Percentiles rank a stretch among this genome's conserved stretches.
Evolutionary conservation across 805 yeast genomes (phyloP).

Genomic region (Priceomyces melissophilus): DNA sequence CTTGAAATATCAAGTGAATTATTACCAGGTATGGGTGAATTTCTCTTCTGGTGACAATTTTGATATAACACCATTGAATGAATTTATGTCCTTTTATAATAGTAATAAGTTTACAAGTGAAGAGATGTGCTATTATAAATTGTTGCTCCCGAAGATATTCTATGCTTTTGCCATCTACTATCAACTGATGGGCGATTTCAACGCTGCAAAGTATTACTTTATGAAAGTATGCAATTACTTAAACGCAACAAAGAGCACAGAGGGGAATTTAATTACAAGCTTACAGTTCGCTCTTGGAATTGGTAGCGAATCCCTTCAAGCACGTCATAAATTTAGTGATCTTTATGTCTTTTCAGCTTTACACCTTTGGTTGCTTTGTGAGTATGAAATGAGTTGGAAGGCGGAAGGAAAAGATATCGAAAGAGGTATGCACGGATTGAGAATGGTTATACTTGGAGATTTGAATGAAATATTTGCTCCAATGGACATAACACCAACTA

Average conservation of each 20-base stretch:
- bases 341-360: conserved; percentile 25
- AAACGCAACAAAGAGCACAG: conserved; percentile 3
- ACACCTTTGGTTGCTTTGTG: conserved; percentile 24
- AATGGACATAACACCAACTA: conserved; percentile 10
- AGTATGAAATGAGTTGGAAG: conserved; percentile 16
- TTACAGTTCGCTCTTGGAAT: conserved; percentile 19
- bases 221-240: conserved; percentile 26
- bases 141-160: conserved; percentile 33
- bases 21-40: conserved; percentile 35
- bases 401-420: too few relatives aligned
- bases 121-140: conserved; percentile 35
- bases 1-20: conserved; percentile 24
- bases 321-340: conserved; percentile 22
- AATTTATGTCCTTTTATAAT: conserved; percentile 36
- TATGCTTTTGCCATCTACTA: conserved; percentile 39
- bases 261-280: conserved; percentile 7
- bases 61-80: conserved; percentile 20
- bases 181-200: conserved; percentile 35
- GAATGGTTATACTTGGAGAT: conserved; percentile 12
- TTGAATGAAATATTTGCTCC: conserved; percentile 13
- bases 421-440: conserved; percentile 6
- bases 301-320: conserved; percentile 19
- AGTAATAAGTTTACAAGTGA: conserved; percentile 32
- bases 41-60: conserved; percentile 27
- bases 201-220: conserved; percentile 39